Evolutionary conservation across 2,329 filamentous ascomycete species (phyloP).

Genomic region (Eurotiales sp.): DNA sequence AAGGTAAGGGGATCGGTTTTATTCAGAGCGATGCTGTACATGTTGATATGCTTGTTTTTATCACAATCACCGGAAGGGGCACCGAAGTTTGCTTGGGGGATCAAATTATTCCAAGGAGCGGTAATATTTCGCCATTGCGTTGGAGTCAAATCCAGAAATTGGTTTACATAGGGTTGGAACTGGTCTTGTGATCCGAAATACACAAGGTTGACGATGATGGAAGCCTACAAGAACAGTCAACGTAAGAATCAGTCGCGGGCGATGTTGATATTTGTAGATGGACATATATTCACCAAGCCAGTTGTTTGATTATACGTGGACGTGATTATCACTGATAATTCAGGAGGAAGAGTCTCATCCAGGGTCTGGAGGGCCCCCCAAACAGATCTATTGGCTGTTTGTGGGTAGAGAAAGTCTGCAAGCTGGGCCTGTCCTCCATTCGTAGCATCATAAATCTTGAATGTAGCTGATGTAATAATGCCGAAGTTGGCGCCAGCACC

Average conservation of each 20-base stretch:
- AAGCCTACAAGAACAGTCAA: background rate
- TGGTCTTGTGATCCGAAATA: slow-evolving; percentile 5
- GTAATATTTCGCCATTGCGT: slow-evolving; percentile 9
- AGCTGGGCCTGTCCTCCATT: slow-evolving; percentile 19
- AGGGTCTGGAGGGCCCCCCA: slow-evolving; percentile 9
- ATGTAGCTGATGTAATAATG: slow-evolving; percentile 32
- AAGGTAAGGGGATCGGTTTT: slow-evolving; percentile 5
- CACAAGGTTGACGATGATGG: slow-evolving; percentile 11
- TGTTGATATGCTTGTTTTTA: slow-evolving; percentile 7
- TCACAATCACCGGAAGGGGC: background rate
- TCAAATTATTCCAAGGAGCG: slow-evolving; percentile 6
- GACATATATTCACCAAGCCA: background rate
- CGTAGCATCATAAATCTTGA: slow-evolving; percentile 26
- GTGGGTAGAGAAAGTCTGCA: slow-evolving; percentile 17
- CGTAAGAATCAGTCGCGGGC: background rate
- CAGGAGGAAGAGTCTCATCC: slow-evolving; percentile 6
- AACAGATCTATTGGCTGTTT: slow-evolving; percentile 11
- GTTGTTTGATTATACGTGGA: slow-evolving; percentile 10
- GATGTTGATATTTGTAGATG: background rate
- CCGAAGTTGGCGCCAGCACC: slow-evolving; percentile 38
- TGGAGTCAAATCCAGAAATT: slow-evolving; percentile 3
- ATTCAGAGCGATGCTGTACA: slow-evolving; percentile 8
- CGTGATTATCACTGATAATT: slow-evolving; percentile 4
- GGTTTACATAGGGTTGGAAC: slow-evolving; percentile 6
- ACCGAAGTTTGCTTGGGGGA: background rate